Base-by-base conservation (phyloP, 2,329 filamentous ascomycete species). In the Fusarium tupiense region DNA sequence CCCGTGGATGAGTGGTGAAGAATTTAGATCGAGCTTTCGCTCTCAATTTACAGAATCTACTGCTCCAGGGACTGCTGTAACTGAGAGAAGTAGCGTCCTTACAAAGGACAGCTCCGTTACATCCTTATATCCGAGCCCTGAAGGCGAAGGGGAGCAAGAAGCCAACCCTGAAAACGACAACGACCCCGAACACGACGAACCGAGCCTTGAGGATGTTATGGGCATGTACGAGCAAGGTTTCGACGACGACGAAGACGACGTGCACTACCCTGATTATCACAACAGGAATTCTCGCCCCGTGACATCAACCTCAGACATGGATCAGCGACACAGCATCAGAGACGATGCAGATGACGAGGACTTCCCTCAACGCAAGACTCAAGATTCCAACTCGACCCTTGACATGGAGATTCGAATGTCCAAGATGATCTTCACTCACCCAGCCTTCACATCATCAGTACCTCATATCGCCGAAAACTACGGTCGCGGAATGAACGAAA, bases 51-150 rank as follows among this genome's bases (percentile, higher is more conserved):
- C 88, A 24, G 81, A 85, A 41, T 90, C 88, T 7, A 88, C 88
- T 10, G 84, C 85, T 33, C 88, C 87, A 38, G 95, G 92, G 31
- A 89, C 88, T 6, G 75, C 82, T 10, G 90, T 91, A n/a, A 97
- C 94, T 3, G 94, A 96, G 79, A 89, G 94, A 70, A 97, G 94
- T 81, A 98, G 95, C 79, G 87, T 96, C 57, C 82, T 92, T 73
- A 96, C 94, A 8, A 94, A 93, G 76, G 90, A 91, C 69, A 97
- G 93, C 84, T 95, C 93, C 4, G 87, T 91, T 61, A 92, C 84
- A 84, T 96, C 86, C 71, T 88, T 87, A 82, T 85, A 86, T 35
- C 65, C 66, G 33, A 35, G 67, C 31, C 69, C 61, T 35, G 76
- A 76, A 64, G 64, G 71, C 67, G 74, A 77, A 29, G 50, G 72